phyloP scores from a whole-genome alignment of 1,139 yeast species.

The Geotrichum carabidarum region DNA sequence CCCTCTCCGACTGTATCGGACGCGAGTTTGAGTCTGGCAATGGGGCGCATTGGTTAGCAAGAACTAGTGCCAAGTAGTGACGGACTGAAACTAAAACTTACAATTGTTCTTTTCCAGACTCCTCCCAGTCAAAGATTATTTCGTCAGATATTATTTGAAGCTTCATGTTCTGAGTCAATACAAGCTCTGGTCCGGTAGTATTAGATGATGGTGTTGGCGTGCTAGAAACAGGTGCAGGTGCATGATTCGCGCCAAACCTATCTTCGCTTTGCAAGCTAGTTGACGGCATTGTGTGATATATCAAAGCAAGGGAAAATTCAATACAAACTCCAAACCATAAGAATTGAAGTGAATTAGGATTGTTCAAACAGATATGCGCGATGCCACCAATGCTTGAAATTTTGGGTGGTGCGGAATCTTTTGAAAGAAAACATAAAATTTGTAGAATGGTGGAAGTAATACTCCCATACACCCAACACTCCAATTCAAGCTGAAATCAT shows the following conservation, averaged over 20 bases:
- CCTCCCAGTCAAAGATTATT: conserved; percentile 24
- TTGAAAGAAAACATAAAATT: conserved; percentile 4
- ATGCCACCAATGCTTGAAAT: background rate
- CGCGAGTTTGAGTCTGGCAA: conserved; percentile 14
- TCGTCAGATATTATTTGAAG: conserved; percentile 21
- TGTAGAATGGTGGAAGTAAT: background rate
- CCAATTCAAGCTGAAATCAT: background rate
- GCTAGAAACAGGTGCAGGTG: background rate
- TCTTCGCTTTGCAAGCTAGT: background rate
- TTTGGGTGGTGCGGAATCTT: background rate
- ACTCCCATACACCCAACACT: background rate
- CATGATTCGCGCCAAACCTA: background rate
- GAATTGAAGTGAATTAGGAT: background rate
- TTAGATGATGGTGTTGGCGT: background rate
- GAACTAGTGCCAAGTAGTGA: background rate
- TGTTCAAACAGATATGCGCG: background rate
- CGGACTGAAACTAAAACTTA: conserved; percentile 17
- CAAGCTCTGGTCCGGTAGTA: background rate
- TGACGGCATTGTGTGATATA: background rate
- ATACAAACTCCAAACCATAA: background rate
- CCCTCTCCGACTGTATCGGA: conserved; percentile 15
- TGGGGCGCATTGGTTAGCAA: background rate
- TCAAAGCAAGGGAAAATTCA: background rate
- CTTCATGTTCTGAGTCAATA: conserved; percentile 13
- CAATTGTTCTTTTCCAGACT: conserved; percentile 22